phyloP scores from a whole-genome alignment of 2,329 filamentous ascomycete species.

The Tolypocladium tundrense region DNA sequence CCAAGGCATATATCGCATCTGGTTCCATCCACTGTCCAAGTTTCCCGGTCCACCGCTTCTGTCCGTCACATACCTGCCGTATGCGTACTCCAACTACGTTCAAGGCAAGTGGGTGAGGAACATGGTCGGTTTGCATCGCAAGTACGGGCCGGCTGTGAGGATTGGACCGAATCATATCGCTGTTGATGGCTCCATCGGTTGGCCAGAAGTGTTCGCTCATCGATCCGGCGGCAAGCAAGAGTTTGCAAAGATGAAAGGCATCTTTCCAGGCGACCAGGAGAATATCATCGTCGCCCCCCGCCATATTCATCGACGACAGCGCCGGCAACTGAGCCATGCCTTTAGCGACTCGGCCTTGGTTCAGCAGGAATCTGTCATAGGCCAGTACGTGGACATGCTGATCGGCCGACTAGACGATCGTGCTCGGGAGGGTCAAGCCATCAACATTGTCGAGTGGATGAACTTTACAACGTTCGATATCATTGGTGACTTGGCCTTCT shows the following conservation, averaged over 20 bases:
- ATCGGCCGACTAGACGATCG: slow-evolving; percentile 10
- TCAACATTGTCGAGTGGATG: slow-evolving; percentile 22
- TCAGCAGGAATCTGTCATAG: slow-evolving; percentile 18
- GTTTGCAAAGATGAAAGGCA: slow-evolving; percentile 3
- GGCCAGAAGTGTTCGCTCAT: slow-evolving; percentile 21
- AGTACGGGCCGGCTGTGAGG: slow-evolving; percentile 26
- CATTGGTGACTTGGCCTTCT: slow-evolving; percentile 30
- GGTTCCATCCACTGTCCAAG: slow-evolving; percentile 19
- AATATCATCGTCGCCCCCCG: slow-evolving; percentile 7
- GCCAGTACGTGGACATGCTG: slow-evolving; percentile 15
- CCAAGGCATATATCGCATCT: slow-evolving; percentile 11
- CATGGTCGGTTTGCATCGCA: slow-evolving; percentile 10
- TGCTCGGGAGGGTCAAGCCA: slow-evolving; percentile 1
- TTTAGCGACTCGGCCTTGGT: slow-evolving; percentile 19
- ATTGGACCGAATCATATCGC: slow-evolving; percentile 29
- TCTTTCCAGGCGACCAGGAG: slow-evolving; percentile 5
- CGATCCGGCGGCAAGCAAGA: slow-evolving; percentile 9
- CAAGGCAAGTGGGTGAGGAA: slow-evolving; percentile 10
- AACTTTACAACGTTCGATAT: slow-evolving; percentile 31
- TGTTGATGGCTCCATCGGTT: slow-evolving; percentile 20
- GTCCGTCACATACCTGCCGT: slow-evolving; percentile 10
- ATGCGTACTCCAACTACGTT: slow-evolving; percentile 9
- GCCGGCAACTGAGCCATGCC: slow-evolving; percentile 15
- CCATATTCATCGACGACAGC: slow-evolving; percentile 10
- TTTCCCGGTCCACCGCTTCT: slow-evolving; percentile 16